Evolutionary conservation across 306 rosid species (phyloP), one percentile per base, ranked within the genome.

Genomic region (Astragalus glycyphyllos): DNA sequence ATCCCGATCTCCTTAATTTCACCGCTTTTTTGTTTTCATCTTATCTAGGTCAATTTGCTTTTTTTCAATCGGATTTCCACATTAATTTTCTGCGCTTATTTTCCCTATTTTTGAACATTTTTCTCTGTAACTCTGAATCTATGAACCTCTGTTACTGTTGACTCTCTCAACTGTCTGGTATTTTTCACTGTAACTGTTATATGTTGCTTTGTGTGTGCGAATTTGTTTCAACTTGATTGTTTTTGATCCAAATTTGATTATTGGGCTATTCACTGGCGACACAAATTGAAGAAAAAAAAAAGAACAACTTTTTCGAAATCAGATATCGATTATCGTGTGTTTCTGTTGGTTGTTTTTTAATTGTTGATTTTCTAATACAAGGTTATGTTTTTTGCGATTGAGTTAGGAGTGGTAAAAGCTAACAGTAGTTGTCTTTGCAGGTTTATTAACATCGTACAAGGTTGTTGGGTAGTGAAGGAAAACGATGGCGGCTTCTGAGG

Each of bases 401-500:
- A 38, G 46, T 48, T 55, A 67, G 45, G 57, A 44, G 44, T 11
- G 29, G 75, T 71, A 29, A 71, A 16, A 7, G 12, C 67, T 61
- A 3, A 79, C 20, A 3, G 9, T 67, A 32, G 17, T 51, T n/a
- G 4, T 16, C 49, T 54, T 47, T 83, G 32, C 79, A 82, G 91
- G 83, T 45, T 48, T 72, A 58, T 49, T 63, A 68, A 37, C 31
- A 34, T 55, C 34, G 75, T 65, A 58, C 31, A 7, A 58, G 84
- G 82, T 80, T 60, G 46, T 69, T 77, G 72, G 72, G 61, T 78
- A 50, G 23, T 35, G 80, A 58, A 61, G 77, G 77, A 74, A 32
- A 16, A 11, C 81, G 35, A 91, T 95, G 99, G 97, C 88, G 10
- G 88, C 89, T 68, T 91, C 99, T 4, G 97, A 90, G 75, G 98